Evolutionary conservation across 1,284 basidiomycete species (phyloP), one percentile per base, ranked within the genome.

Genomic region (Rhodotorula mucilaginosa): DNA sequence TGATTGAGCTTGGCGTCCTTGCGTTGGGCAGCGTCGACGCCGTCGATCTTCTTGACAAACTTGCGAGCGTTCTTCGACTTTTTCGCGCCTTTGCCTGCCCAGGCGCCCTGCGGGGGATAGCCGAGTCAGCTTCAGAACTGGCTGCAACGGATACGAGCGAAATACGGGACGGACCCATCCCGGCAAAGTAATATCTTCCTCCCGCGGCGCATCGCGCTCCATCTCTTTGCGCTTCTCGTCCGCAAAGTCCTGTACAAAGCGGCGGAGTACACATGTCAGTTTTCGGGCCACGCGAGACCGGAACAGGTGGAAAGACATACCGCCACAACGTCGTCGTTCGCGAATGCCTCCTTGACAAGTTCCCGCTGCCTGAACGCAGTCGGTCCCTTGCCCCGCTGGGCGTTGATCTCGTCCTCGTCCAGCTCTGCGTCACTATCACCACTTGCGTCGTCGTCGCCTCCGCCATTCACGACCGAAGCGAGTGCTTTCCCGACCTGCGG

Each of bases 301-400:
- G 21, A 44, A 67, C 34, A n/a, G 18, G 23, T 29, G 10, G 19
- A 18, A 16, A 76, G 19, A 75, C 86, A 34, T 78, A 92, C 91
- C 80, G 90, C 87, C 0, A 96, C 88, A 18, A 98, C 96, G 79
- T 97, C 91, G 81, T 99, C 96, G 2, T 92, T 93, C 0, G 96
- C 96, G 83, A 99, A 99, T 0, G 96, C 97, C 71, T 89, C 87
- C 1, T 93, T 90, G 13, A 99, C 94, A 7, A 99, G 85, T 74
- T 97, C 91, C 34, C 90, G 86, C 80, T 97, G 93, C 79, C 90
- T 85, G 80, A 94, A 91, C 0, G 89, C 89, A 61, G 84, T 85
- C 3, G 85, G 78, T n/a, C 82, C 82, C 59, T 81, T 83, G 3
- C 73, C 74, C 6, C 58, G 75, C 79, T 84, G 61, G 80, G 67